Base-by-base conservation (phyloP, 257 asterid genomes). In the Fraxinus cuspidata region DNA sequence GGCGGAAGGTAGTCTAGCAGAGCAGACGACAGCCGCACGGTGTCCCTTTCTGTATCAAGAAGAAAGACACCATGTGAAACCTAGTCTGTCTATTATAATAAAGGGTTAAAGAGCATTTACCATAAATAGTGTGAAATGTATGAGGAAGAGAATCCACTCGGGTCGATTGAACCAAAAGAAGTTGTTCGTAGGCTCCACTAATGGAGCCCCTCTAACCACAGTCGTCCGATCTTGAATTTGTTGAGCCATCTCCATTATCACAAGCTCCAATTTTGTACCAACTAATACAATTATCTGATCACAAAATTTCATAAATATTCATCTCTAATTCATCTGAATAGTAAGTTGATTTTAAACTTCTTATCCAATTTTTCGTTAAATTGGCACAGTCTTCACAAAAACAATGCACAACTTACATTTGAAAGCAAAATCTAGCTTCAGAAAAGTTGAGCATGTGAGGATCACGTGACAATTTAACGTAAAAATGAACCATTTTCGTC, bases 111-210 rank as follows among this genome's bases (percentile, higher is more conserved):
- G 51, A 42, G 16, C 16, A 42, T 42, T 42, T 42, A 88, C 96
- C 90, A 89, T 82, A 75, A 90, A 89, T 63, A 90, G 79, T 23
- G 93, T 89, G 74, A 84, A 90, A 69, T 90, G 96, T 35, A 90
- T 90, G 81, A 90, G 89, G 80, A 87, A 89, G 10, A 90, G 91
- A 70, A 89, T 87, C 89, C 89, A 89, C 0, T 74, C 87, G 5
- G 96, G 96, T 10, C 85, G 81, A 75, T 82, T 89, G 74, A 90
- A 90, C 93, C 96, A 90, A 35, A 89, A 90, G 79, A 87, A 90
- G 49, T 85, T 87, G 83, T 90, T 87, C 65, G 75, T 86, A 0
- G 93, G 93, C 79, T 85, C 86, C 40, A 90, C 96, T 69, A 90
- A 66, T 16, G 93, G 93, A 72, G 92, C 87, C 70, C 96, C 96